These are phyloP conservation scores for Telopea speciosissima DNA, from an alignment of 177 flowering plant species.

Conservation along the genomic window DNA sequence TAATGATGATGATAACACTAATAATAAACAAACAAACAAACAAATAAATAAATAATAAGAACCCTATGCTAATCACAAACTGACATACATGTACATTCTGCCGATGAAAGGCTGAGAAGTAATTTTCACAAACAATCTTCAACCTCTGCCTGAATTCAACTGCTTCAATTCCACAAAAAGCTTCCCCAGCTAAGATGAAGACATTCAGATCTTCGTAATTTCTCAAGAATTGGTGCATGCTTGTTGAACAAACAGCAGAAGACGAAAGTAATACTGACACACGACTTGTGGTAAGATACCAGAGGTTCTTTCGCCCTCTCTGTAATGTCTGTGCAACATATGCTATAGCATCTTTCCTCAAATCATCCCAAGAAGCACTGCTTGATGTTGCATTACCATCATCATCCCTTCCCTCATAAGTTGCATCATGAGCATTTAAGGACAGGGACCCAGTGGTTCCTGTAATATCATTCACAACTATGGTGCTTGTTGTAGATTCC, in stretches of 20 bases:
- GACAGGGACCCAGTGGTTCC: conserved; percentile 15
- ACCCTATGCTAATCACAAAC: background rate
- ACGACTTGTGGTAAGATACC: conserved; percentile 95
- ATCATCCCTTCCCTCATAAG: conserved; percentile 37
- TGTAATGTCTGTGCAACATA: conserved; percentile 75
- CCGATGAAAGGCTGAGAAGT: conserved; percentile 75
- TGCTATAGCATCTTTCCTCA: conserved; percentile 70
- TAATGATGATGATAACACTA: no score
- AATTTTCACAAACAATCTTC: conserved; percentile 77
- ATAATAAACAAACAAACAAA: no score
- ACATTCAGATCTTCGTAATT: conserved; percentile 82
- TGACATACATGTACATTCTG: conserved; percentile 77
- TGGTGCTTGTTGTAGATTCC: background rate
- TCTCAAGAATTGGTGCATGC: conserved; percentile 88
- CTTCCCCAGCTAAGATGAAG: conserved; percentile 94
- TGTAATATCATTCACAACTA: conserved; percentile 18
- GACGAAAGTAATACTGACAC: conserved; percentile 80
- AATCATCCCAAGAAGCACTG: conserved; percentile 81
- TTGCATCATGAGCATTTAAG: conserved; percentile 19
- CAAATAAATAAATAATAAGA: no score
- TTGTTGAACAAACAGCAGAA: conserved; percentile 64
- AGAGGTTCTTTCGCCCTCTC: conserved; percentile 87
- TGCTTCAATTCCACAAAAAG: conserved; percentile 89
- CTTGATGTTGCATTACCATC: conserved; percentile 49
- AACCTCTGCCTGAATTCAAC: conserved; percentile 81